Evolutionary conservation across 768 basidiomycete species (phyloP), one percentile per base, ranked within the genome.

Genomic region (Nidula microcarpa): DNA sequence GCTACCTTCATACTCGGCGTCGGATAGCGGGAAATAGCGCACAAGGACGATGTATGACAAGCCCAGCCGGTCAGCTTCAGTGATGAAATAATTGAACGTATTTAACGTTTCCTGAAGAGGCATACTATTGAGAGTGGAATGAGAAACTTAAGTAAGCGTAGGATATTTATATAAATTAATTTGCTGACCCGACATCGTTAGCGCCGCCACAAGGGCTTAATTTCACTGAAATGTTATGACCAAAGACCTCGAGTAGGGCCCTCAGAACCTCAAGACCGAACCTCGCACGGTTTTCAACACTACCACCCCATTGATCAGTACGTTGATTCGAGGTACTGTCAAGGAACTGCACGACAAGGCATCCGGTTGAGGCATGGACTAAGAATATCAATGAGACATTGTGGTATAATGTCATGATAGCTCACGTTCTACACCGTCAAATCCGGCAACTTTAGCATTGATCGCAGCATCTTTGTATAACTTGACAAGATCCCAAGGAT

Each of bases 251-350:
- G 0, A 53, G 50, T 18, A 62, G 53, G 4, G 71, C 75, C 46
- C 75, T 72, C 11, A 78, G 58, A 48, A 78, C 68, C 58, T 80
- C 75, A 9, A 79, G 70, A 0, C 68, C 66, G 60, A 85, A 82
- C 5, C 78, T 67, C 1, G 70, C 62, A 30, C 82, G 71, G 61
- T 80, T 80, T 62, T 79, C 76, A 43, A 76, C 23, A 23, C 23
- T 23, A 23, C 23, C 23, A 23, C 23, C 23, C 23, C 23, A 23
- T 23, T 23, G 23, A 41, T 82, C 81, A 16, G 73, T 79, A 32
- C 80, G 75, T 45, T 72, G 59, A 65, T 82, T 82, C 13, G 71
- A 61, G 2, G 61, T 66, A 39, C 59, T 60, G 53, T 80, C 74
- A 13, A 77, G 60, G 68, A 81, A 79, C 53, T 81, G 76, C 53